Evolutionary conservation across 73 alveolate species (phyloP).

Genomic region (Blepharisma japonicum): DNA sequence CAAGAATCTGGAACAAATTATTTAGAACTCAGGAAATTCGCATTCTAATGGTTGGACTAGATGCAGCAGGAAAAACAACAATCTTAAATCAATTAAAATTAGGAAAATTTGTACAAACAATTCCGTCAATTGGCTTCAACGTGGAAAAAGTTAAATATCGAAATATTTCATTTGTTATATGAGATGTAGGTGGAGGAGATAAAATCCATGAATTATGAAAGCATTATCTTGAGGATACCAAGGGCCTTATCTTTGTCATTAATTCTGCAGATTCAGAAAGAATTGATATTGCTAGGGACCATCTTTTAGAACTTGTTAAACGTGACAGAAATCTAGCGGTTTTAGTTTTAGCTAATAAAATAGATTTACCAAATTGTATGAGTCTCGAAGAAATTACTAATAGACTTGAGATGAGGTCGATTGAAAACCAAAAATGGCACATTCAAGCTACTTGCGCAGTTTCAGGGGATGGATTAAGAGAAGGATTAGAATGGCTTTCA

Average conservation of each 20-base stretch:
- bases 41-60: constrained; percentile 73
- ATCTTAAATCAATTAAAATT: constrained; percentile 67
- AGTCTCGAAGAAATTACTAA: neutral
- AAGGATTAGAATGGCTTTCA: constrained; percentile 84
- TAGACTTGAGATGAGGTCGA: constrained; percentile 45
- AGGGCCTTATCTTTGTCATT: constrained; percentile 96
- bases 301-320: constrained; percentile 64
- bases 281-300: constrained; percentile 94
- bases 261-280: constrained; percentile 94
- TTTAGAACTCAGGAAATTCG: constrained; percentile 25
- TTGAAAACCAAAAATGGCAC: constrained; percentile 81
- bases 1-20: constrained; percentile 42
- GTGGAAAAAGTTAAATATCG: constrained; percentile 40
- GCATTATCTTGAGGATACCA: constrained; percentile 88
- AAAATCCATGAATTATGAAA: constrained; percentile 91
- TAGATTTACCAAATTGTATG: neutral
- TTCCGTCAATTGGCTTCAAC: constrained; percentile 58
- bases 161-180: neutral
- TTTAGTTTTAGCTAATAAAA: constrained; percentile 62
- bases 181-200: constrained; percentile 88
- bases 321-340: constrained; percentile 58
- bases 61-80: constrained; percentile 79
- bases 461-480: constrained; percentile 83
- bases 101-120: constrained; percentile 35
- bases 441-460: constrained; percentile 76